A percentile compares a stretch with the other conserved stretches of the same genome.
These are phyloP conservation scores for Pythium oligandrum DNA, from an alignment of 352 stramenopile genomes.

Conservation along the genomic window DNA sequence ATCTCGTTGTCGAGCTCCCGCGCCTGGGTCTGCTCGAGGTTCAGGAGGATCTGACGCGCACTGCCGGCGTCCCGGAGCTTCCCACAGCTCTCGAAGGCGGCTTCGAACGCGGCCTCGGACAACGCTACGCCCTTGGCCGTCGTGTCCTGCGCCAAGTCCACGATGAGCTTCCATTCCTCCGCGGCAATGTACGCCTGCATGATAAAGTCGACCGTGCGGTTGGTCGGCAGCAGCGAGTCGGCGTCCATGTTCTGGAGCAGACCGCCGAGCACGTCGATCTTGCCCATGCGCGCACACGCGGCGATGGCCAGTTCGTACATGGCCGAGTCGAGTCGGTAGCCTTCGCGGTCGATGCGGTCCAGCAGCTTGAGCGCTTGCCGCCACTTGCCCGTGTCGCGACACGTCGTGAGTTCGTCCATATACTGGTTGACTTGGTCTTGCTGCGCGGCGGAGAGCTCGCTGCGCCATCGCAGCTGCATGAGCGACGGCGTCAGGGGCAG, in stretches of 20 bases:
- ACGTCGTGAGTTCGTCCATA: constrained; percentile 40
- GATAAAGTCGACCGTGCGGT: constrained; percentile 71
- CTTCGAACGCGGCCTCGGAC: constrained; percentile 66
- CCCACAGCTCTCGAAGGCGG: constrained; percentile 67
- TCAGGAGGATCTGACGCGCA: constrained; percentile 43
- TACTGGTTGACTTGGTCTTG: constrained; percentile 21
- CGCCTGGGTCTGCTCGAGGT: constrained; percentile 22
- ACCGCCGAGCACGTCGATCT: constrained; percentile 68
- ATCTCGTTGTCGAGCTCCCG: constrained; percentile 26
- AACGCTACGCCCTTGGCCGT: constrained; percentile 43
- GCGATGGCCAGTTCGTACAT: constrained; percentile 84
- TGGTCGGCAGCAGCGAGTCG: constrained; percentile 56
- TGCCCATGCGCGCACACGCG: constrained; percentile 73
- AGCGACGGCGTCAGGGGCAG: neutral
- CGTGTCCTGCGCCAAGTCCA: constrained; percentile 37
- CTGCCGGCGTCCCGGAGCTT: constrained; percentile 48
- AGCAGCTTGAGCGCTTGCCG: constrained; percentile 70
- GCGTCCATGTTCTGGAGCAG: constrained; percentile 77
- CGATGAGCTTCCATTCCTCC: constrained; percentile 59
- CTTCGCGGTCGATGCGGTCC: constrained; percentile 58
- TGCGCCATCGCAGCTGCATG: constrained; percentile 7
- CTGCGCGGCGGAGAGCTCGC: constrained; percentile 9
- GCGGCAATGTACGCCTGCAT: constrained; percentile 74
- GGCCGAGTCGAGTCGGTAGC: constrained; percentile 41
- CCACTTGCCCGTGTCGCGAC: constrained; percentile 62